phyloP scores from a whole-genome alignment of 1,284 basidiomycete genomes.

The Inonotus obliquus region DNA sequence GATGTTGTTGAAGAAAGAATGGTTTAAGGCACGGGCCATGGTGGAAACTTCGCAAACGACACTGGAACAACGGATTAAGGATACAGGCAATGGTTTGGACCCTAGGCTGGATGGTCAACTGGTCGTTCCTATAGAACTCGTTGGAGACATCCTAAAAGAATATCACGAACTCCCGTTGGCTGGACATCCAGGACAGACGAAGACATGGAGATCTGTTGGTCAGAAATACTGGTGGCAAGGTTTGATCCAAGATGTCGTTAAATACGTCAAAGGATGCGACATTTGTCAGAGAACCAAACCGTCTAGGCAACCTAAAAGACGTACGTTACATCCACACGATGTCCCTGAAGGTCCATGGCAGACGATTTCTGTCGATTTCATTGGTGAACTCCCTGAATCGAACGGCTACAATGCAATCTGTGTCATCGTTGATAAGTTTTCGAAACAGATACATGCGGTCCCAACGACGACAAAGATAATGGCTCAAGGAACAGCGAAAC shows the following conservation, averaged over 20 bases:
- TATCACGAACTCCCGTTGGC: not conserved
- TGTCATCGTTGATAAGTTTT: not conserved
- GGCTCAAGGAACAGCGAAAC: not conserved
- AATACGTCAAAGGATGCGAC: not conserved
- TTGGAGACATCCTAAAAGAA: not conserved
- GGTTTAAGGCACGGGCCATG: not conserved
- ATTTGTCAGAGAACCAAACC: not conserved
- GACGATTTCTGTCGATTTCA: not conserved
- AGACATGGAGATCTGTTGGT: not conserved
- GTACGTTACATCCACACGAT: not conserved
- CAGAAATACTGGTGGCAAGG: not conserved
- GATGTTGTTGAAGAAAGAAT: not conserved
- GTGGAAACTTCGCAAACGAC: not conserved
- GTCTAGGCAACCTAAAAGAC: not conserved
- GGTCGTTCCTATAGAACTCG: not conserved
- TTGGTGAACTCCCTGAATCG: not conserved
- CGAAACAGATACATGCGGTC: not conserved
- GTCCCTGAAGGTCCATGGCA: not conserved
- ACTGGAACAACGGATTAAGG: not conserved
- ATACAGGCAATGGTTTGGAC: not conserved
- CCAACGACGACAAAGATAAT: not conserved
- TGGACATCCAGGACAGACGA: not conserved
- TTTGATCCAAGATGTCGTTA: not conserved
- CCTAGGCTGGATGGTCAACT: not conserved
- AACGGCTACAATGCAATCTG: not conserved